Percentiles rank a stretch among this genome's conserved stretches.
Evolutionary conservation across 2,329 filamentous ascomycete genomes (phyloP).

Genomic region (Aspergillus brasiliensis): DNA sequence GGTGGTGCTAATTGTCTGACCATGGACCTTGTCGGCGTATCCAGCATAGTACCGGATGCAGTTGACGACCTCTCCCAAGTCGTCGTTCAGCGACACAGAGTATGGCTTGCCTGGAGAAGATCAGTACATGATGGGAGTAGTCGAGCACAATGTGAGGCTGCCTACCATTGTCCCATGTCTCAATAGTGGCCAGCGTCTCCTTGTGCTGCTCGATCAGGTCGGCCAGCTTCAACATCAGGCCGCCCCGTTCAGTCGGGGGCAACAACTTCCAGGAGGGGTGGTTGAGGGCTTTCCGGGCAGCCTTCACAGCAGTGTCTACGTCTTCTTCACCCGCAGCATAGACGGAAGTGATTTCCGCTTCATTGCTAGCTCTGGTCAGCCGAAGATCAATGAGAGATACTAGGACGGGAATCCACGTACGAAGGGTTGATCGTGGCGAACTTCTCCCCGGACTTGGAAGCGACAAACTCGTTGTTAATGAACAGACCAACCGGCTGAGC

Average conservation of each 20-base stretch:
- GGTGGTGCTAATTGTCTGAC: conserved; percentile 68
- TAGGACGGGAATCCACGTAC: conserved; percentile 27
- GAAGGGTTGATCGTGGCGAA: conserved; percentile 70
- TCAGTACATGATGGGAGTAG: conserved; percentile 8
- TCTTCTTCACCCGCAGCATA: conserved; percentile 56
- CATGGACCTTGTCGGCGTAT: conserved; percentile 89
- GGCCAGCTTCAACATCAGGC: conserved; percentile 69
- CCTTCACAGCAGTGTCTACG: conserved; percentile 35
- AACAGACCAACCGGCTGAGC: conserved; percentile 75
- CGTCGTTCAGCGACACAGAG: conserved; percentile 58
- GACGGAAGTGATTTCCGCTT: conserved; percentile 70
- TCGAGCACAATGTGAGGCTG: not conserved
- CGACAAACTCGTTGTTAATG: conserved; percentile 80
- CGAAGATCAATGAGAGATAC: not conserved
- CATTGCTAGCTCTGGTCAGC: conserved; percentile 51
- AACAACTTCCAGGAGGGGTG: conserved; percentile 39
- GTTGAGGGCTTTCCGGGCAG: conserved; percentile 38
- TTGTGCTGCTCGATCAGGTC: conserved; percentile 68
- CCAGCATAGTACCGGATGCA: conserved; percentile 85
- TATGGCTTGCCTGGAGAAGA: conserved; percentile 44
- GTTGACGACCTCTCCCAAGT: conserved; percentile 68
- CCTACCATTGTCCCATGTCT: conserved; percentile 75
- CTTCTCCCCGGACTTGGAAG: conserved; percentile 65
- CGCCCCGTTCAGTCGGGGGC: conserved; percentile 61
- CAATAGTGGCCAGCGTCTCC: conserved; percentile 64